A percentile compares a stretch with the other conserved stretches of the same genome.
phyloP scores from a whole-genome alignment of 2,329 filamentous ascomycete species.

The Alternaria viburni region DNA sequence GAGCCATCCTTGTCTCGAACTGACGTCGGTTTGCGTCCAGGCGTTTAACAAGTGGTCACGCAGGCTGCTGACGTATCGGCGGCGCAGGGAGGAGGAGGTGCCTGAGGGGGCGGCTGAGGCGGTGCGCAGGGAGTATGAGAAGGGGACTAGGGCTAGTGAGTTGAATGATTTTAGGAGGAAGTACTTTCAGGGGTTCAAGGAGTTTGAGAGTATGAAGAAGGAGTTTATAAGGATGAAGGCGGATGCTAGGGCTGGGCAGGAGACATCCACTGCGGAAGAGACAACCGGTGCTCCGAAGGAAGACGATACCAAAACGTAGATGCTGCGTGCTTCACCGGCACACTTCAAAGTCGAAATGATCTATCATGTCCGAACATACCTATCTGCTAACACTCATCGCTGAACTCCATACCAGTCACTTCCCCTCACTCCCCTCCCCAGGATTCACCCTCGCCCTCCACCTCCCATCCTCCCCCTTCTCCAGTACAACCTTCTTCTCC shows the following conservation, averaged over 20 bases:
- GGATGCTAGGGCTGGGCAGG: neutral
- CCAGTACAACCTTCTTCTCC: neutral
- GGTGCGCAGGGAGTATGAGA: conserved; percentile 42
- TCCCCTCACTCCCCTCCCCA: neutral
- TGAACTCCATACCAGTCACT: no score
- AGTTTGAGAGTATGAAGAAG: conserved; percentile 40
- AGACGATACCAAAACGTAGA: neutral
- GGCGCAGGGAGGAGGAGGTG: conserved; percentile 66
- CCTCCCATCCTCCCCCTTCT: neutral
- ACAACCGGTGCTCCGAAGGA: neutral
- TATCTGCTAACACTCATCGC: neutral
- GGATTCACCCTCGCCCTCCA: neutral
- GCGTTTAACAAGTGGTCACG: conserved; percentile 93
- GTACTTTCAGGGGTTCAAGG: conserved; percentile 52
- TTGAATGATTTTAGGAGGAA: conserved; percentile 71
- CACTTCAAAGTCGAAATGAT: neutral
- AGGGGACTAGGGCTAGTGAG: conserved; percentile 65
- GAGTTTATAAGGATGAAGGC: conserved; percentile 35
- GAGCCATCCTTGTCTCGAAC: conserved; percentile 73
- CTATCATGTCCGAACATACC: neutral
- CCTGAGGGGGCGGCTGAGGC: conserved; percentile 35
- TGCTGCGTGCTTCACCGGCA: neutral
- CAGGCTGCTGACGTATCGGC: conserved; percentile 83
- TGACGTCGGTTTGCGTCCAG: conserved; percentile 81
- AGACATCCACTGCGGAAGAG: neutral